phyloP scores from a whole-genome alignment of 2,329 filamentous ascomycete species.

The Tricladium varicosporioides region DNA sequence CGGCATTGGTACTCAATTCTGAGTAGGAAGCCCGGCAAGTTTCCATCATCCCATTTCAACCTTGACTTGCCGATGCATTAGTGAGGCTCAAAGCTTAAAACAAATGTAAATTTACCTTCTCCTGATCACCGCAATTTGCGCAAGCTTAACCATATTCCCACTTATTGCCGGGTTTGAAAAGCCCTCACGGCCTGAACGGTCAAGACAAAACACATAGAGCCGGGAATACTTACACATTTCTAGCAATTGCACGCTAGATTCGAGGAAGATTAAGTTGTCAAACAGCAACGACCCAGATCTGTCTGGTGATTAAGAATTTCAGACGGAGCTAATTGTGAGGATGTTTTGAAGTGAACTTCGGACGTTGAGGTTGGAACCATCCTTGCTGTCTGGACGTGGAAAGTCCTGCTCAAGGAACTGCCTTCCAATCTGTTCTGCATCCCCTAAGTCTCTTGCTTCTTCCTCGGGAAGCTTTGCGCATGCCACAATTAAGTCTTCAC shows the following conservation, averaged over 20 bases:
- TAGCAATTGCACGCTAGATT: neutral
- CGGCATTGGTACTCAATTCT: neutral
- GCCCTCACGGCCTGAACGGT: neutral
- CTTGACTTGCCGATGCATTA: neutral
- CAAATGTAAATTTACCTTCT: neutral
- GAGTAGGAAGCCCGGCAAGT: neutral
- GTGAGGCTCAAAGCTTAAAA: neutral
- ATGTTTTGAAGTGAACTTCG: slow-evolving; percentile 30
- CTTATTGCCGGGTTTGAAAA: neutral
- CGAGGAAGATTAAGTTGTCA: neutral
- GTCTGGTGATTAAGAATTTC: neutral
- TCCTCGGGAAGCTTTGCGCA: slow-evolving; percentile 65
- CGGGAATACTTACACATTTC: neutral
- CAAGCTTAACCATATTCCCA: neutral
- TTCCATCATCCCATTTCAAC: neutral
- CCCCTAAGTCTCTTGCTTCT: slow-evolving; percentile 65
- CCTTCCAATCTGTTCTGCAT: slow-evolving; percentile 62
- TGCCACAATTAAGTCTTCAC: slow-evolving; percentile 72
- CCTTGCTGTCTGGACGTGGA: slow-evolving; percentile 18
- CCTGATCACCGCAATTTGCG: neutral
- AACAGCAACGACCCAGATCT: neutral
- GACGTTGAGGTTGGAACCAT: slow-evolving; percentile 20
- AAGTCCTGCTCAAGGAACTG: slow-evolving; percentile 48
- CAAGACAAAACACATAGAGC: neutral
- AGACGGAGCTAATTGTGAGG: slow-evolving; percentile 18